Evolutionary conservation across 495 filamentous ascomycete species (phyloP), one percentile per base, ranked within the genome.

Genomic region (Entonaema liquescens): DNA sequence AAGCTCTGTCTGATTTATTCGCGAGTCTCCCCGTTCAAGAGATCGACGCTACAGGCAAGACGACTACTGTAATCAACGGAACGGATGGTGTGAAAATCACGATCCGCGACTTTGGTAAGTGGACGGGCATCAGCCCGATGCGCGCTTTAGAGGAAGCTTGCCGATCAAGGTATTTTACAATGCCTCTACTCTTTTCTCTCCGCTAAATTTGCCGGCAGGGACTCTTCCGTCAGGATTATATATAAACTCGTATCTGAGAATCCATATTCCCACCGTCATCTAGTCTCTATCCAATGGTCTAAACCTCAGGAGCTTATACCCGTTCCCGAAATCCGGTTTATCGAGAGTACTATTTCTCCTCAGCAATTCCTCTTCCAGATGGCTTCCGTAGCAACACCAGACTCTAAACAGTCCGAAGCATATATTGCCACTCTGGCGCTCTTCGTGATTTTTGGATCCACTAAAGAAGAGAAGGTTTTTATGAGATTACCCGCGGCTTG

Each of bases 101-200:
- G 2, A 85, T 96, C 57, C 82, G 93, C 57, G 89, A 97, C 67
- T 98, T 99, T 85, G 94, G 93, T 15, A 91, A 92, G 76, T 89
- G 85, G 83, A 87, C 82, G 15, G 91, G 92, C 35, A 77, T 95
- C 13, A 90, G 79, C 68, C 92, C 93, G 19, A 85, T 88, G 42
- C 84, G 89, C 61, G 85, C 92, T 42, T 79, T 99, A 15, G 93
- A 98, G 73, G 95, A 98, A 79, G 87, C 92, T 49, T 97, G 93
- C 76, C 91, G 90, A 70, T 88, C 93, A 64, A 91, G 92, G 91
- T 91, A 81, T 77, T 85, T 77, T 47, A 28, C 12, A n/a, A 40
- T 3, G 13, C 29, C 50, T 13, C 53, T 49, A 23, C 25, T 33
- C 31, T 53, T 33, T 26, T 36, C 7, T 25, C 59, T 52, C 66